Evolutionary conservation across 352 stramenopile genomes (phyloP).

Genomic region (Phytophthora capsici): DNA sequence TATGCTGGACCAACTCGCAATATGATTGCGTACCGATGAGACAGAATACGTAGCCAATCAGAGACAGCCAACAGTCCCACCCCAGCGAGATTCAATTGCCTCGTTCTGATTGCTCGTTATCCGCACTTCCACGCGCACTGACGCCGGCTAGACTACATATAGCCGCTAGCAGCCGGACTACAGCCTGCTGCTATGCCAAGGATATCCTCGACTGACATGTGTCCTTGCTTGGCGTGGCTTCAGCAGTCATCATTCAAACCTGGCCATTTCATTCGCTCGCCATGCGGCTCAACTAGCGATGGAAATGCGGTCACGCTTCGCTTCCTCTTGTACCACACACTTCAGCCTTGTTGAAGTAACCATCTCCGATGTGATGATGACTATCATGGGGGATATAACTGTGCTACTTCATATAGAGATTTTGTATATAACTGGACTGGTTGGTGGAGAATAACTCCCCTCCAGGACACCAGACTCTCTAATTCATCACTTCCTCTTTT

Average conservation of each 20-base stretch:
- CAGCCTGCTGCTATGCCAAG: not conserved
- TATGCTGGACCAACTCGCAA: not conserved
- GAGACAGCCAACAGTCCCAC: constrained; percentile 1
- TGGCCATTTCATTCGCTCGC: not conserved
- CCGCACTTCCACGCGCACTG: not conserved
- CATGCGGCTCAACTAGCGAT: not conserved
- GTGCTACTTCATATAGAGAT: no score
- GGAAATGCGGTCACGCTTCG: not conserved
- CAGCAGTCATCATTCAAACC: not conserved
- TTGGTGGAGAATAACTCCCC: no score
- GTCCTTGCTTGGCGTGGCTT: not conserved
- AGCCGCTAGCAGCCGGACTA: no score
- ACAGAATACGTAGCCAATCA: constrained; percentile 11
- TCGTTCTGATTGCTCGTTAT: not conserved
- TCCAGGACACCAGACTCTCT: no score
- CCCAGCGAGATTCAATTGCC: constrained; percentile 15
- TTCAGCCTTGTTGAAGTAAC: no score
- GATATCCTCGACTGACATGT: not conserved
- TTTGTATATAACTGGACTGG: no score
- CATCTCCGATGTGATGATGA: no score
- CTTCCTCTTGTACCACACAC: not conserved
- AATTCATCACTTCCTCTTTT: no score
- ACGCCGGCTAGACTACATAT: no score
- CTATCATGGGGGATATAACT: no score
- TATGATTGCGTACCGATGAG: constrained; percentile 25